Conservation (phyloP, 768 basidiomycete genomes). For the Lyophyllum shimeji region DNA sequence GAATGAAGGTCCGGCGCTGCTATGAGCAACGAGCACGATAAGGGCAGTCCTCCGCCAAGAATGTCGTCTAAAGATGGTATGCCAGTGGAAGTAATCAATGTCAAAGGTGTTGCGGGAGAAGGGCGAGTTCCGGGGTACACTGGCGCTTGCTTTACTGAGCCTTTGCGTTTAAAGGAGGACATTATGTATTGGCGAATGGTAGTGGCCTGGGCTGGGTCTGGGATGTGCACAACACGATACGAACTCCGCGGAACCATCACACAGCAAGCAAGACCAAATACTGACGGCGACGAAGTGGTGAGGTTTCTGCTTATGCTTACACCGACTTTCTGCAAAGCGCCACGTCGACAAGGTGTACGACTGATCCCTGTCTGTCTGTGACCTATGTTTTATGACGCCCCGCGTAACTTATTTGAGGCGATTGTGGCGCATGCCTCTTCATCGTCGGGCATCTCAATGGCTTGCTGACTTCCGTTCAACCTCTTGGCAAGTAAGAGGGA, state of each 20-base stretch:
- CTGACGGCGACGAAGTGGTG: too few relatives aligned
- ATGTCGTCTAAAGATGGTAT: constrained; percentile 94
- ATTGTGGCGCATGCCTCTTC: not conserved
- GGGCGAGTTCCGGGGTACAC: constrained; percentile 53
- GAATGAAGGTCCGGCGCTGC: constrained; percentile 87
- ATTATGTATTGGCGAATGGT: constrained; percentile 29
- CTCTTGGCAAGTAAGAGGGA: constrained; percentile 19
- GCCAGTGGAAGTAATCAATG: constrained; percentile 75
- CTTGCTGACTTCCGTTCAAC: constrained; percentile 13
- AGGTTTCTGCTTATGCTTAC: not conserved
- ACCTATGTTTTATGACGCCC: constrained; percentile 8
- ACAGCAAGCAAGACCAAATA: constrained; percentile 2
- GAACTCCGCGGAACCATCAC: not conserved
- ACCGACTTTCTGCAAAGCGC: not conserved
- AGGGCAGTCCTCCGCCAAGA: constrained; percentile 87
- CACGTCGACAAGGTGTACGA: not conserved
- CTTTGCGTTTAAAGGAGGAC: constrained; percentile 82
- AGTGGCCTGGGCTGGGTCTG: too few relatives aligned
- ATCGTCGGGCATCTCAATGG: not conserved
- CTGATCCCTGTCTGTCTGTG: not conserved
- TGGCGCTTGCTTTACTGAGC: constrained; percentile 40
- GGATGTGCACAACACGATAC: not conserved
- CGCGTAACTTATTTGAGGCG: not conserved
- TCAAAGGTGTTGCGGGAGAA: constrained; percentile 56
- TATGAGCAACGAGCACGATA: constrained; percentile 71